phyloP scores from a whole-genome alignment of 2,329 filamentous ascomycete genomes.

The Penicillium palitans region DNA sequence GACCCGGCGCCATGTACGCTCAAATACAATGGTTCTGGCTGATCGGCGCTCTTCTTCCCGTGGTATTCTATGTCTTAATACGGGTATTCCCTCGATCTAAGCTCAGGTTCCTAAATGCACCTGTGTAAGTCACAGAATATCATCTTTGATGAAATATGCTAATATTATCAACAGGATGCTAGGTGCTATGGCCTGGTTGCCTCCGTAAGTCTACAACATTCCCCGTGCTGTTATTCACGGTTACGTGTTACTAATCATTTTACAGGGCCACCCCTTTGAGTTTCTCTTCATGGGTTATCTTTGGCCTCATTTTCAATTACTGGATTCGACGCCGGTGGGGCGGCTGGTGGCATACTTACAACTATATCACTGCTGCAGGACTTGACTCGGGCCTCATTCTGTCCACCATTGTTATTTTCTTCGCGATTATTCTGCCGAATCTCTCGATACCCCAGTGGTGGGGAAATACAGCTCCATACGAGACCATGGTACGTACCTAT shows the following conservation, averaged over 20 bases:
- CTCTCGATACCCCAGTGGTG: slow-evolving; percentile 61
- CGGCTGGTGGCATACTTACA: slow-evolving; percentile 45
- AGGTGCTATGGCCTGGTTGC: slow-evolving; percentile 29
- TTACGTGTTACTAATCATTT: slow-evolving; percentile 3
- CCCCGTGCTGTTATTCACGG: slow-evolving; percentile 21
- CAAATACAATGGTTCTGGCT: slow-evolving; percentile 68
- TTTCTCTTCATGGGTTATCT: slow-evolving; percentile 66
- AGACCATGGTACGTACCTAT: slow-evolving; percentile 23
- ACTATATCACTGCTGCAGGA: slow-evolving; percentile 42
- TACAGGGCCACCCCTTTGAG: slow-evolving; percentile 60
- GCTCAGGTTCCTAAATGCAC: slow-evolving; percentile 64
- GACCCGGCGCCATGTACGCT: slow-evolving; percentile 59
- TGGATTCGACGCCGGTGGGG: slow-evolving; percentile 34
- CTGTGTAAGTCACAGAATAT: slow-evolving; percentile 33
- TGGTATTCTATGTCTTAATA: slow-evolving; percentile 59
- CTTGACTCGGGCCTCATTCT: slow-evolving; percentile 58
- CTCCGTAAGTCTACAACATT: slow-evolving; percentile 45
- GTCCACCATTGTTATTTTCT: slow-evolving; percentile 66
- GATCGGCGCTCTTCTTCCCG: slow-evolving; percentile 60
- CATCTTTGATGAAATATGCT: neutral
- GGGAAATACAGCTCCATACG: slow-evolving; percentile 41
- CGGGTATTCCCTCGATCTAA: slow-evolving; percentile 60
- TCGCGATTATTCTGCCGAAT: slow-evolving; percentile 61
- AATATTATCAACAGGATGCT: slow-evolving; percentile 22
- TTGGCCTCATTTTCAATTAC: slow-evolving; percentile 46